Percentiles rank a stretch among this genome's conserved stretches.
phyloP scores from a whole-genome alignment of 768 basidiomycete genomes.

The Coprinellus micaceus region DNA sequence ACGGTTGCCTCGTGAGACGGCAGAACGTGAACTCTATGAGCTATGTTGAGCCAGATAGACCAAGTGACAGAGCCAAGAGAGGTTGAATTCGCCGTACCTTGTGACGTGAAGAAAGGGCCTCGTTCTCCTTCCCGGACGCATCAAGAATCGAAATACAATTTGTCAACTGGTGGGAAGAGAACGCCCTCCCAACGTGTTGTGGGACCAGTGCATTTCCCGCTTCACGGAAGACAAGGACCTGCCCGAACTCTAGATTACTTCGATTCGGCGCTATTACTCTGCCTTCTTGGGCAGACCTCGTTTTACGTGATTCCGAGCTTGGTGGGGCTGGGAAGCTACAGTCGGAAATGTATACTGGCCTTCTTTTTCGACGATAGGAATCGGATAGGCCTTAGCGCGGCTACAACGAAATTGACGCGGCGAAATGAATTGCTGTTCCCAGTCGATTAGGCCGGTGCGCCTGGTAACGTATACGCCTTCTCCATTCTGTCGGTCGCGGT shows the following conservation, averaged over 20 bases:
- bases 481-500: neutral
- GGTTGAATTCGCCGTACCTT: neutral
- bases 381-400: neutral
- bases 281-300: neutral
- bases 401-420: neutral
- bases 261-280: constrained; percentile 6
- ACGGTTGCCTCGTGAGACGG: neutral
- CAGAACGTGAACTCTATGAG: neutral
- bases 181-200: neutral
- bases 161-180: constrained; percentile 5
- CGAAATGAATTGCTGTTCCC: neutral
- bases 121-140: neutral
- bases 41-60: neutral
- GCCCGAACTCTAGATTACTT: constrained; percentile 2
- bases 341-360: neutral
- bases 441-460: neutral
- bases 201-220: neutral
- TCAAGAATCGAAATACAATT: constrained; percentile 1
- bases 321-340: neutral
- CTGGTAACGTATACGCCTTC: neutral
- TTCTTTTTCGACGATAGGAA: constrained; percentile 3
- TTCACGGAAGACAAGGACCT: constrained; percentile 1
- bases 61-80: neutral
- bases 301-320: constrained; percentile 4
- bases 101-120: neutral